Base-by-base conservation (phyloP, 2,329 filamentous ascomycete species). In the Coniochaeta prunicola region DNA sequence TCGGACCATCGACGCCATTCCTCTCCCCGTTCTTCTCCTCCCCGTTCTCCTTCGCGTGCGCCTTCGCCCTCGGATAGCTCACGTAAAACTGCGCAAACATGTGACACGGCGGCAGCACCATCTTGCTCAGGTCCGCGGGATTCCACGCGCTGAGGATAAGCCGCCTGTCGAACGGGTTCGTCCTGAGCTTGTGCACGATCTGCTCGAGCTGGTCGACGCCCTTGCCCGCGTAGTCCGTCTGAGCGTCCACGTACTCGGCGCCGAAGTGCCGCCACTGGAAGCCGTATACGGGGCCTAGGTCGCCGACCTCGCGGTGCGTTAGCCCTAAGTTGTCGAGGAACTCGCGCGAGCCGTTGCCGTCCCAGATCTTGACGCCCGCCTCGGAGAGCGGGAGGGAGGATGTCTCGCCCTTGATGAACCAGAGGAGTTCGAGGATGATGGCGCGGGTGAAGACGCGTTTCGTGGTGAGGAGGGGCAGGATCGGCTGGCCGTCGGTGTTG, bases 221-320 rank as follows among this genome's bases (percentile, higher is more conserved):
- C 71, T 96, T 81, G 0, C 90, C 92, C 0, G 85, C 81, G 74
- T 99, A 99, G 71, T 97, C 91, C 0, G 89, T 82, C 64, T 86
- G 79, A 15, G 87, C 82, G 68, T 93, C 89, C 19, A 87, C 78
- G 72, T 99, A 99, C 62, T 91, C 86, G 4, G 94, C 94, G 56
- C 94, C 94, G 68, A 99, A 99, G 74, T 97, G 93, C 3, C 94
- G 89, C 94, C 94, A 99, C 75, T 99, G 94, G 76, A 99, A 99
- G 1, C 94, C 94, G 71, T 99, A 99, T 0, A 97, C 92, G 31
- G 94, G 94, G 0, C 94, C 94, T 0, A 99, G 80, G 69, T 99
- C 94, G 64, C 94, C 94, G 21, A 87, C 89, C 57, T 85, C 90
- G 60, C 93, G 90, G 70, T 96, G 86, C 0, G 80, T 79, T 7